Evolutionary conservation across 2,329 filamentous ascomycete genomes (phyloP), one percentile per base, ranked within the genome.

Genomic region (Fusarium sp.): DNA sequence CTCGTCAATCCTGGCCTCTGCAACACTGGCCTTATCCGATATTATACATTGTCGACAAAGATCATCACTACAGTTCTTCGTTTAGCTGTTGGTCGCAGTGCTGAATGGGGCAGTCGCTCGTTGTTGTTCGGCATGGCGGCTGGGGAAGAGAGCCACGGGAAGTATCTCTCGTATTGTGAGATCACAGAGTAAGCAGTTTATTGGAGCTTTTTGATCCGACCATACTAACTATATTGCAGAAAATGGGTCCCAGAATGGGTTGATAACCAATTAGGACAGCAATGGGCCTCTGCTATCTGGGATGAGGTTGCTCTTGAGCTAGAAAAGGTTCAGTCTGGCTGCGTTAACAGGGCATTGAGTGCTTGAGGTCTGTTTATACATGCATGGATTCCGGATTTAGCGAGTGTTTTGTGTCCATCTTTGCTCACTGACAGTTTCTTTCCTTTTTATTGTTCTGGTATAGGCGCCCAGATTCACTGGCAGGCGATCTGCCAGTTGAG

Each of bases 1-100:
- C 32, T 45, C 19, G 43, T 35, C 31, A 45, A 45, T 29, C 43
- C 31, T 45, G 29, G 43, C n/a, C 43, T 45, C 13, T 45, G 43
- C 29, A 35, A 25, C 6, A 45, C 43, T 10, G 43, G 43, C 31
- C 43, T 45, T 6, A 9, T 45, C 19, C 31, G 29, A 23, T 35
- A 45, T 45, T 35, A 35, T 21, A 35, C 43, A 17, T 45, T 45
- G 6, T 45, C 29, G 19, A 45, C 43, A 4, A 23, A 35, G 31
- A 35, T 45, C 9, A 35, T 45, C 14, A 35, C 31, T 11, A 35
- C 43, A 23, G 14, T 35, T 17, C 6, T 45, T 17, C 43, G 31
- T 6, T 4, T 25, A 32, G n/a, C 33, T 6, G 9, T 45, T 11
- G 43, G 43, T n/a, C 43, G 43, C 7, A 35, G 43, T 35, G 42